phyloP scores from a whole-genome alignment of 306 rosid genomes.

The Myrica gale region DNA sequence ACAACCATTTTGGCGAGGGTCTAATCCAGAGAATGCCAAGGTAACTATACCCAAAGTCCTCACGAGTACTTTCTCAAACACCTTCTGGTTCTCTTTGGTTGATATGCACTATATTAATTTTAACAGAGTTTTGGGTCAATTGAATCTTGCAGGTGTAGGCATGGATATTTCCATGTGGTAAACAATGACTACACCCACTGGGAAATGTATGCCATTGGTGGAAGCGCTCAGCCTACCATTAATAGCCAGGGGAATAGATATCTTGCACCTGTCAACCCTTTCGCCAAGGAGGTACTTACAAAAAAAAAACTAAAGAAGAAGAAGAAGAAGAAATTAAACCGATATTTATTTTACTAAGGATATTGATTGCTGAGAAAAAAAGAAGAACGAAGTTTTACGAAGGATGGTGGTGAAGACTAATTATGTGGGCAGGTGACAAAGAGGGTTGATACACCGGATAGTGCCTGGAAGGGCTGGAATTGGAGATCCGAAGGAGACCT shows the following conservation, averaged over 20 bases:
- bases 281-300: slow-evolving; percentile 77
- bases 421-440: slow-evolving; percentile 68
- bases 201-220: slow-evolving; percentile 99
- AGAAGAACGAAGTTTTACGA: not conserved
- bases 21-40: slow-evolving; percentile 98
- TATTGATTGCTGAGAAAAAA: too few species aligned
- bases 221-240: slow-evolving; percentile 94
- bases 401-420: not conserved
- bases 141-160: slow-evolving; percentile 77
- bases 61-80: not conserved
- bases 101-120: not conserved
- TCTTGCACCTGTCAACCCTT: slow-evolving; percentile 74
- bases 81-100: too few species aligned
- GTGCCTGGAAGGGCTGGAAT: slow-evolving; percentile 78
- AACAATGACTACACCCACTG: slow-evolving; percentile 97
- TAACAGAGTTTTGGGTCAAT: slow-evolving; percentile 4
- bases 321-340: not conserved
- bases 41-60: slow-evolving; percentile 34
- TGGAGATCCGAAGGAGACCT: slow-evolving; percentile 99
- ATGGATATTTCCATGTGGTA: slow-evolving; percentile 97
- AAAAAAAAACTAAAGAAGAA: too few species aligned
- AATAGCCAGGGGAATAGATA: slow-evolving; percentile 98
- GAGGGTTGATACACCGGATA: slow-evolving; percentile 48
- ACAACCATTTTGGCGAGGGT: slow-evolving; percentile 98
- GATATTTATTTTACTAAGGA: not conserved